Evolutionary conservation across 768 basidiomycete genomes (phyloP).

Genomic region (Leccinum disarticulatum): DNA sequence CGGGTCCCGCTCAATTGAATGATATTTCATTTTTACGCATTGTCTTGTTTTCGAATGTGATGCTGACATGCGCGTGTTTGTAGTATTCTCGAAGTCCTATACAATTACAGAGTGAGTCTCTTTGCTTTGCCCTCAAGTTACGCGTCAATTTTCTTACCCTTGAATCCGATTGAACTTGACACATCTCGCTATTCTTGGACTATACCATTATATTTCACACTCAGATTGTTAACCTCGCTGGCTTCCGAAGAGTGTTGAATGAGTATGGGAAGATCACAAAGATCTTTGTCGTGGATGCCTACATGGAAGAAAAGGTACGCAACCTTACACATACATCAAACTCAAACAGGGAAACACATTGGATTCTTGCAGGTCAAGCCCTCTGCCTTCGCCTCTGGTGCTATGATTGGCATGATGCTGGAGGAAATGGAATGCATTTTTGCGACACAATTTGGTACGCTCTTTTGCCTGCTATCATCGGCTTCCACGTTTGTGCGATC

Average conservation of each 20-base stretch:
- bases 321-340: background rate
- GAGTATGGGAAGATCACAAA: constrained; percentile 82
- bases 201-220: background rate
- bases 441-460: constrained; percentile 71
- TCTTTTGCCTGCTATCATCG: background rate
- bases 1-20: background rate
- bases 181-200: background rate
- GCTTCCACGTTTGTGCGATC: background rate
- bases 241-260: constrained; percentile 83
- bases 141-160: background rate
- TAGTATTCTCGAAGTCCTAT: constrained; percentile 79
- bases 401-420: constrained; percentile 63
- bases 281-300: constrained; percentile 74
- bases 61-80: constrained; percentile 7
- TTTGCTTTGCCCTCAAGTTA: background rate
- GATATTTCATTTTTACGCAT: background rate
- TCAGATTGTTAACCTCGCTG: constrained; percentile 84
- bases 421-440: constrained; percentile 75
- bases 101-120: constrained; percentile 74
- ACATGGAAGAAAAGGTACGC: constrained; percentile 73
- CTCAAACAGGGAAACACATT: background rate
- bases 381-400: constrained; percentile 64
- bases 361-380: constrained; percentile 54
- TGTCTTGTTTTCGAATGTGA: background rate
- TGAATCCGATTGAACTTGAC: background rate